A percentile compares a stretch with the other conserved stretches of the same genome.
Conservation (phyloP, 2,329 filamentous ascomycete species). For the Hypomyces perniciosus region DNA sequence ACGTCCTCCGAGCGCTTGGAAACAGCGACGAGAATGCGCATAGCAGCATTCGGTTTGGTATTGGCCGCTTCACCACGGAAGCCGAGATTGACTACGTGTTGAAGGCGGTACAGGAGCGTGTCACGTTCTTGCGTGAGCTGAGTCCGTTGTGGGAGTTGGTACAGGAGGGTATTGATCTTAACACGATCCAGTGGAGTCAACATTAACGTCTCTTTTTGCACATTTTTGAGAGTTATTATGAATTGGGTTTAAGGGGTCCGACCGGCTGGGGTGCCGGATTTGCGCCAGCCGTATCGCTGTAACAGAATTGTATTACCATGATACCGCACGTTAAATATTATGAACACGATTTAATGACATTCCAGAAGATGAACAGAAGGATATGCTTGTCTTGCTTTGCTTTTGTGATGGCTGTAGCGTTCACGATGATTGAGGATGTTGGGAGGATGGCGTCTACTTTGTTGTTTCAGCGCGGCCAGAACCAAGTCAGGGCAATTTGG, state of each 20-base stretch:
- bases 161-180: slow-evolving; percentile 90
- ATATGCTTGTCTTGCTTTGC: background rate
- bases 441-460: no score
- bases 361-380: background rate
- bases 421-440: no score
- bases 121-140: slow-evolving; percentile 87
- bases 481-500: no score
- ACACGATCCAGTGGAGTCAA: slow-evolving; percentile 97
- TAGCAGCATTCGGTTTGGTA: slow-evolving; percentile 95
- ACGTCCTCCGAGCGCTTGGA: slow-evolving; percentile 87
- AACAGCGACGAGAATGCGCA: slow-evolving; percentile 97
- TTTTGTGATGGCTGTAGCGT: background rate
- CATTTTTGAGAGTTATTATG: background rate
- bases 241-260: background rate
- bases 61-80: slow-evolving; percentile 94
- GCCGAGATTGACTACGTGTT: slow-evolving; percentile 95
- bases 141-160: slow-evolving; percentile 97
- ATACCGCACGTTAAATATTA: slow-evolving; percentile 12
- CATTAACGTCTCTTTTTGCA: slow-evolving; percentile 51
- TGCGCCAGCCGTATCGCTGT: slow-evolving; percentile 23
- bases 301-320: slow-evolving; percentile 26
- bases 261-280: slow-evolving; percentile 15
- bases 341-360: slow-evolving; percentile 14
- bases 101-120: slow-evolving; percentile 84
- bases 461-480: no score